These are phyloP conservation scores for Epichloe coenophiala DNA, from an alignment of 2,329 filamentous ascomycete species.

Conservation along the genomic window DNA sequence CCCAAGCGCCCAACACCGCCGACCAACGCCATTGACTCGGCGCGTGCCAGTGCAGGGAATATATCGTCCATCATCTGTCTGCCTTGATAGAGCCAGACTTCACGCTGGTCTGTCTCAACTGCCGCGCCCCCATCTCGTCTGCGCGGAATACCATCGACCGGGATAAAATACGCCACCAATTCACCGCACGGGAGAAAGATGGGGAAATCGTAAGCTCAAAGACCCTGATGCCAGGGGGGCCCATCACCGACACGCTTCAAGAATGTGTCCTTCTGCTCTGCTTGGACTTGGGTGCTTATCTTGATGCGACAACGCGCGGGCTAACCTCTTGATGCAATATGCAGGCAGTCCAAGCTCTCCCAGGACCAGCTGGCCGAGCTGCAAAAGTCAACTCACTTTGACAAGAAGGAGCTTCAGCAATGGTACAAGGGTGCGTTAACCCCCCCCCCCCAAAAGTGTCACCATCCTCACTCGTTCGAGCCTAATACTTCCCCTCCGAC, in stretches of 20 bases:
- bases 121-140: background rate
- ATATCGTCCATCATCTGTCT: background rate
- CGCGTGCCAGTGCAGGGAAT: too few relatives aligned
- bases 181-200: background rate
- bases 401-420: constrained; percentile 99
- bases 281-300: background rate
- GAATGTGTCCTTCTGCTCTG: too few relatives aligned
- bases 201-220: constrained; percentile 6
- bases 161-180: background rate
- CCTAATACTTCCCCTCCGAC: too few relatives aligned
- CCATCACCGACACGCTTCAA: background rate
- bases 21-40: too few relatives aligned
- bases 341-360: constrained; percentile 94
- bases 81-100: too few relatives aligned
- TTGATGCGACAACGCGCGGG: constrained; percentile 4
- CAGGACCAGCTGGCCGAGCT: constrained; percentile 91
- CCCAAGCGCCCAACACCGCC: background rate
- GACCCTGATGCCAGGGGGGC: background rate
- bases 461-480: background rate
- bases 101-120: too few relatives aligned
- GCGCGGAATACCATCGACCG: background rate
- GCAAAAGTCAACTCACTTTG: constrained; percentile 94
- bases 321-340: constrained; percentile 10
- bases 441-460: background rate
- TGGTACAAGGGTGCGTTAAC: constrained; percentile 81